phyloP scores from a whole-genome alignment of 2,329 filamentous ascomycete species.

The Penicillium sp. region DNA sequence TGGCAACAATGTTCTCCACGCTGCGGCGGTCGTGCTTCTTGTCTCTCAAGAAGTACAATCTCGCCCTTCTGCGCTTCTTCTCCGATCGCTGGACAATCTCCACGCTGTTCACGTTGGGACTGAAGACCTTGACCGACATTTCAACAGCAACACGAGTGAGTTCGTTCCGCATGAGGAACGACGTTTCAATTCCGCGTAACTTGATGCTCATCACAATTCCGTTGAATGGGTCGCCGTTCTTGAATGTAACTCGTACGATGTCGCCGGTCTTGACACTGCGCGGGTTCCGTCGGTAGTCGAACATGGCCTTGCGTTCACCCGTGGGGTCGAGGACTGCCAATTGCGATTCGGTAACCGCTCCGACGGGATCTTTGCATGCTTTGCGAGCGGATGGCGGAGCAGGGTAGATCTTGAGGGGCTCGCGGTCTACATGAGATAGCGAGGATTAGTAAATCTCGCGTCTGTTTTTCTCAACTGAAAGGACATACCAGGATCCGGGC shows the following conservation, averaged over 20 bases:
- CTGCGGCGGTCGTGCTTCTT: conserved; percentile 83
- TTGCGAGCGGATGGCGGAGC: conserved; percentile 34
- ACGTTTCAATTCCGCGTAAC: conserved; percentile 81
- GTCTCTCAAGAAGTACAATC: conserved; percentile 87
- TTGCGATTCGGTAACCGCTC: conserved; percentile 64
- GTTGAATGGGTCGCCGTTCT: conserved; percentile 82
- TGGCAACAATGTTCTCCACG: conserved; percentile 73
- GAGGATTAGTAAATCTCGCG: background rate
- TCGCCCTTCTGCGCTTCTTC: conserved; percentile 81
- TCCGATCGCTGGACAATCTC: conserved; percentile 85
- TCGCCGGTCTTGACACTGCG: conserved; percentile 83
- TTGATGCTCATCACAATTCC: conserved; percentile 87
- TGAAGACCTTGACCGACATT: conserved; percentile 97
- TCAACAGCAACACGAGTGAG: conserved; percentile 85
- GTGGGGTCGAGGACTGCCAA: conserved; percentile 76
- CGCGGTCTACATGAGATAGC: conserved; percentile 32
- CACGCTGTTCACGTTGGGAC: conserved; percentile 81
- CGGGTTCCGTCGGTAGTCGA: conserved; percentile 67
- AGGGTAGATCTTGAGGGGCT: conserved; percentile 55
- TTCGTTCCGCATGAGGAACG: conserved; percentile 80
- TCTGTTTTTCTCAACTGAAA: background rate
- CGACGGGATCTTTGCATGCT: conserved; percentile 60
- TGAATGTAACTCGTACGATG: conserved; percentile 83
- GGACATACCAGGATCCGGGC: conserved; percentile 37
- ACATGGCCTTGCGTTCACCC: conserved; percentile 76